Base-by-base conservation (phyloP, 2,329 filamentous ascomycete species). In the Dactylonectria estremocensis region DNA sequence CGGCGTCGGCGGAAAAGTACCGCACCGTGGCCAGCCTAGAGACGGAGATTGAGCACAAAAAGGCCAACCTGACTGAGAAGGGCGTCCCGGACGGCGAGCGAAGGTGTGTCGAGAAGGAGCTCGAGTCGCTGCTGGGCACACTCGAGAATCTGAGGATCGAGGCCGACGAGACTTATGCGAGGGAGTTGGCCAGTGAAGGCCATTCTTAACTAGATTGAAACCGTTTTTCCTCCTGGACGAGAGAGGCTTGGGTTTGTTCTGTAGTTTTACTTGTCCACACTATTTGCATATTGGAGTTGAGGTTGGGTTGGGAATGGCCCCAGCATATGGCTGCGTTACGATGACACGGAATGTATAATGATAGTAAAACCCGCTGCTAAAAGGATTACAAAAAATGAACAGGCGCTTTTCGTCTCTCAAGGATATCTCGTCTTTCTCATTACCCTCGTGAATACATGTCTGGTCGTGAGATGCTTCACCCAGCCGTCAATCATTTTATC, bases 121-220 rank as follows among this genome's bases (percentile, higher is more conserved):
- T 86, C 46, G 79, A 83, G 63, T 77, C 74, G 35, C 71, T 88
- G 61, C 80, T 80, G 48, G 68, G 70, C 13, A 77, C 79, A 53
- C 71, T 86, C 28, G 80, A 83, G 58, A 63, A 69, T 62, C 64
- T 87, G 61, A 76, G 80, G 66, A 67, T 85, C 6, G 81, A 85
- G 74, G 85, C 82, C 2, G 85, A 88, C 59, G 85, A 83, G 72
- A 80, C 83, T 67, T 84, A 84, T 67, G 86, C 84, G 33, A 78
- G 80, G 67, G 82, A 84, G 68, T 59, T 87, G 68, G 83, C 76
- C 10, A 63, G 61, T 37, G 55, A 68, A 45, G 31, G 37, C 10
- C 28, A 46, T 13, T 49, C 28, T 16, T 66, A 53, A 49, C n/a
- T 9, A 43, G 10, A 3, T 37, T 24, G 24, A 28, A 4, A 5